A percentile compares a stretch with the other conserved stretches of the same genome.
These are phyloP conservation scores for Tephrocybe sp. DNA, from an alignment of 768 basidiomycete species.

Conservation along the genomic window DNA sequence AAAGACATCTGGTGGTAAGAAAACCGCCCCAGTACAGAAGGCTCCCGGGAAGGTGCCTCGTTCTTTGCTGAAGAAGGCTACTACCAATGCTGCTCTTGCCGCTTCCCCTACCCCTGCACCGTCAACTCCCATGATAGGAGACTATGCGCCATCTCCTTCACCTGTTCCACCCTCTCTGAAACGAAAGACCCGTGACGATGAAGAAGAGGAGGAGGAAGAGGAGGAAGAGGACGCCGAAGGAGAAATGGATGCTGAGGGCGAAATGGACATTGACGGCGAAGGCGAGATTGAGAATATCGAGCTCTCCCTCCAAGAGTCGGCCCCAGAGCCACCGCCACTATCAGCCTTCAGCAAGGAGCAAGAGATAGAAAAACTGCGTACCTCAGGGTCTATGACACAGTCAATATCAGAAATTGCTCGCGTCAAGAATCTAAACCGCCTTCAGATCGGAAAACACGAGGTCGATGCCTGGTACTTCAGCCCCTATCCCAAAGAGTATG, in stretches of 20 bases:
- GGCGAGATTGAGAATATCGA: slow-evolving; percentile 71
- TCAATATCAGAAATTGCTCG: slow-evolving; percentile 96
- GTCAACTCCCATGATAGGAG: slow-evolving; percentile 24
- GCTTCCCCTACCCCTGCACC: slow-evolving; percentile 55
- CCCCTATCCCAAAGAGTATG: slow-evolving; percentile 97
- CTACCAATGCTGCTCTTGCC: slow-evolving; percentile 60
- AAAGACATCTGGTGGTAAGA: slow-evolving; percentile 60
- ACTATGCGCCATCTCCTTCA: slow-evolving; percentile 50
- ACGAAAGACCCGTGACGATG: slow-evolving; percentile 67
- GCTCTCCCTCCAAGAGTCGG: slow-evolving; percentile 50
- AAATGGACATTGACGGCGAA: slow-evolving; percentile 75
- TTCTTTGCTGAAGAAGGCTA: slow-evolving; percentile 65
- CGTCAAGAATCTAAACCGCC: slow-evolving; percentile 95
- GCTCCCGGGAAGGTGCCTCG: slow-evolving; percentile 65
- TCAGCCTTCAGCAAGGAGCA: slow-evolving; percentile 91
- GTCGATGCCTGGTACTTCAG: slow-evolving; percentile 99
- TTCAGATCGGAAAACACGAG: slow-evolving; percentile 95
- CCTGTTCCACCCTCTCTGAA: slow-evolving; percentile 57
- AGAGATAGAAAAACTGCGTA: slow-evolving; percentile 97
- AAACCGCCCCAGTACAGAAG: slow-evolving; percentile 47
- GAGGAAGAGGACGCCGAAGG: slow-evolving; percentile 53
- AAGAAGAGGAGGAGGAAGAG: slow-evolving; percentile 63
- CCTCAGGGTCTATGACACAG: slow-evolving; percentile 98
- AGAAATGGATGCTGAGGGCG: slow-evolving; percentile 63
- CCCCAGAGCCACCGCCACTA: slow-evolving; percentile 49